Percentiles rank a stretch among this genome's conserved stretches.
Evolutionary conservation across 306 rosid genomes (phyloP).

Genomic region (Pyrus betulifolia): DNA sequence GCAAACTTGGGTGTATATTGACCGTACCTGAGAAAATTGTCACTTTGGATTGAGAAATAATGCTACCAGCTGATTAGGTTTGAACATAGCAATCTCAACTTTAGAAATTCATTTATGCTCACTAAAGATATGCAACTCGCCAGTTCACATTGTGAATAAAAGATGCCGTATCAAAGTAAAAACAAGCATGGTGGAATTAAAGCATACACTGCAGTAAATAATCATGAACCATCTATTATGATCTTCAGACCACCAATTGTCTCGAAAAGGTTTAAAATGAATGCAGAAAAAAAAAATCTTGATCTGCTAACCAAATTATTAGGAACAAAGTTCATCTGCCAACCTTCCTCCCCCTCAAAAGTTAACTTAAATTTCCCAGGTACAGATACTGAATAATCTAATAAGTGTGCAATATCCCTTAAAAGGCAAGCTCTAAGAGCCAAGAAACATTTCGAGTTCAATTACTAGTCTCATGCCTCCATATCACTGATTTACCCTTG

Average conservation of each 20-base stretch:
- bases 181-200: neutral
- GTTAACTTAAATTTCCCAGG: neutral
- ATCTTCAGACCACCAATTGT: neutral
- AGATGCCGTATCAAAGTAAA: neutral
- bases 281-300: neutral
- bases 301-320: neutral
- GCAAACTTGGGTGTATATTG: constrained; percentile 81
- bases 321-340: neutral
- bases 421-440: neutral
- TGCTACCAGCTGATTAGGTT: neutral
- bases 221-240: neutral
- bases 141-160: neutral
- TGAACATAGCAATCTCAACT: neutral
- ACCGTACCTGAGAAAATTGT: constrained; percentile 61
- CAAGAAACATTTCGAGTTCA: neutral
- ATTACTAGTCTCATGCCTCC: neutral
- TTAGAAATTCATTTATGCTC: neutral
- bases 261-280: neutral
- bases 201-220: neutral
- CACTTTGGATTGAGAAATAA: constrained; percentile 4
- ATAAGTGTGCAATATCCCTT: neutral
- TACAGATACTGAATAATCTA: neutral
- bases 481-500: neutral
- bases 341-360: neutral
- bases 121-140: neutral